Base-by-base conservation (phyloP, 306 rosid species). In the Astragalus glycyphyllos region DNA sequence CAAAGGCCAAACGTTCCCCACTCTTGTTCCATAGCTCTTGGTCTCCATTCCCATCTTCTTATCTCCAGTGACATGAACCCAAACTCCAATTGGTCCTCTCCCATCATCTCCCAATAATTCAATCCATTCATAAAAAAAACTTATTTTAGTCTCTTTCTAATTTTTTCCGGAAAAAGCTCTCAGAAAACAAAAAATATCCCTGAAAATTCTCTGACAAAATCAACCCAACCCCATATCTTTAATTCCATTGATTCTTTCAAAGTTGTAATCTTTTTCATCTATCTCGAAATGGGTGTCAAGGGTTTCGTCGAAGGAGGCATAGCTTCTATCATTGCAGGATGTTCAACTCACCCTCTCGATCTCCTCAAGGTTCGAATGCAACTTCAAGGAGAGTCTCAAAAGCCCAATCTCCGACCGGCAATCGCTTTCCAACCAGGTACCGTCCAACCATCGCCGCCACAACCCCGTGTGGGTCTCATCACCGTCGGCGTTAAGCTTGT, bases 311-410 rank as follows among this genome's bases (percentile, higher is more conserved):
- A 89, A 72, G 92, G 96, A 82, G 96, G 96, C 71, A 85, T 89
- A 9, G 92, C 96, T 14, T 89, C 96, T 40, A 46, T 89, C 1
- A 49, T 89, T 4, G 96, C 96, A 1, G 96, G 96, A 0, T 85
- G 85, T 61, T 51, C 87, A 44, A 87, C 92, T 34, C 96, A 89
- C 68, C 96, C 90, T 26, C 84, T 89, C 7, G 96, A 89, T 65
- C 90, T 89, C 7, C 71, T 89, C 81, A 89, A 89, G 77, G 96
- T 89, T 59, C 90, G 92, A 51, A 89, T 89, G 96, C 96, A 89
- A 68, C 87, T 89, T 31, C 96, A 89, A 37, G 96, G 96, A 0
- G 96, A 89, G 46, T 34, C 60, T 58, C 82, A 62, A 12, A 58
- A 72, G 13, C 69, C 55, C 0, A 73, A 64, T 5, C 49, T 82